Evolutionary conservation across 345 rosid species (phyloP).

Genomic region (Microcos paniculata): DNA sequence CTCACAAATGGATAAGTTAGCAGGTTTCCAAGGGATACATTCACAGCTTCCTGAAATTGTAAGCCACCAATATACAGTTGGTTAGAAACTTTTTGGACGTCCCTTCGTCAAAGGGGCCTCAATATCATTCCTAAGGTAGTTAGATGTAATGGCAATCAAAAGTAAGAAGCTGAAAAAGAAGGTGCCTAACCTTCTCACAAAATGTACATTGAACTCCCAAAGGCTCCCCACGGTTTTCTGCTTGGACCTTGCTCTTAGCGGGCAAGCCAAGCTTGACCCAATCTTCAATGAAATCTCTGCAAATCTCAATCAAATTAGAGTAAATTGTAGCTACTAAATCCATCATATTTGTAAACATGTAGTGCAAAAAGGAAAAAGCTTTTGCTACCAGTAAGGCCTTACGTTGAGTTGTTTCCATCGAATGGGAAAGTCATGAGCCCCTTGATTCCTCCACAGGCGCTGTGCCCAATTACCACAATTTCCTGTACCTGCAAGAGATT

Average conservation of each 20-base stretch:
- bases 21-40: slow-evolving; percentile 82
- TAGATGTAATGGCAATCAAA: too few species aligned
- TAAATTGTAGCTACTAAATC: neutral
- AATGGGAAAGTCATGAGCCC: slow-evolving; percentile 85
- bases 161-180: too few species aligned
- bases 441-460: slow-evolving; percentile 94
- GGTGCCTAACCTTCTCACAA: slow-evolving; percentile 99
- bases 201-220: slow-evolving; percentile 50
- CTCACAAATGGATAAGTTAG: slow-evolving; percentile 95
- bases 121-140: too few species aligned
- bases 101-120: too few species aligned
- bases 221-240: slow-evolving; percentile 35
- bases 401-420: slow-evolving; percentile 80
- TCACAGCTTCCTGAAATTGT: slow-evolving; percentile 86
- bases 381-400: slow-evolving; percentile 1
- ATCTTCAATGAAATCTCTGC: slow-evolving; percentile 95
- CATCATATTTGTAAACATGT: too few species aligned
- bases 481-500: slow-evolving; percentile 53
- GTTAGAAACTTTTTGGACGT: neutral
- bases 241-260: slow-evolving; percentile 66
- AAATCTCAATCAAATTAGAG: slow-evolving; percentile 2
- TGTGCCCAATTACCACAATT: slow-evolving; percentile 92
- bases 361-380: neutral
- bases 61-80: neutral
- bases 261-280: slow-evolving; percentile 83